phyloP scores from a whole-genome alignment of 768 basidiomycete species.

The Trametes cubensis region DNA sequence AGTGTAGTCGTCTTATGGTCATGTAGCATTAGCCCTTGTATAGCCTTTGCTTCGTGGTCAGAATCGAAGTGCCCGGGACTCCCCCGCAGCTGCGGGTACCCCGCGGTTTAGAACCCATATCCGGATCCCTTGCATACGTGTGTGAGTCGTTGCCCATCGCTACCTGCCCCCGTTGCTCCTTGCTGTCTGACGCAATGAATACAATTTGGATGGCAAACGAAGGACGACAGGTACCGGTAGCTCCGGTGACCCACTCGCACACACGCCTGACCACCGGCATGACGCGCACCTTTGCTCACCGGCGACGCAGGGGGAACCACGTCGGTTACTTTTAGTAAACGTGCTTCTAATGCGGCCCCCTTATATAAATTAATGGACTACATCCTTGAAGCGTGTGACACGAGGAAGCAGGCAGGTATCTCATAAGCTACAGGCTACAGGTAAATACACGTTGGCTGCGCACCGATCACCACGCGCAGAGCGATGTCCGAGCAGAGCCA shows the following conservation, averaged over 20 bases:
- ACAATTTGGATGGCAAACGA: too few relatives aligned
- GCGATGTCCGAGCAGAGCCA: neutral
- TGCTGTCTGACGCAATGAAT: too few relatives aligned
- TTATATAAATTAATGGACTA: too few relatives aligned
- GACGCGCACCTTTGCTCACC: too few relatives aligned
- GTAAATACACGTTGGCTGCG: constrained; percentile 7
- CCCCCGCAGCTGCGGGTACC: constrained; percentile 1
- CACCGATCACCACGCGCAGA: constrained; percentile 1
- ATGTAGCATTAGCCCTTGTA: constrained; percentile 19
- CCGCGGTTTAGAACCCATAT: neutral
- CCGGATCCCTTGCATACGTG: neutral
- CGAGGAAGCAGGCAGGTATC: neutral
- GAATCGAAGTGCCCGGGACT: constrained; percentile 8
- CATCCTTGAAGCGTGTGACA: constrained; percentile 6
- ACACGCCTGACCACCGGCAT: too few relatives aligned
- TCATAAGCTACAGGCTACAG: neutral
- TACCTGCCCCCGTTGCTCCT: too few relatives aligned
- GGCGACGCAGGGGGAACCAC: too few relatives aligned
- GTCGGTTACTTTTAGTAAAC: too few relatives aligned
- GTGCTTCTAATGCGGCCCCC: too few relatives aligned
- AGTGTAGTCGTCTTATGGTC: constrained; percentile 6
- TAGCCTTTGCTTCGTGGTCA: constrained; percentile 10
- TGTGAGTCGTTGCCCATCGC: neutral
- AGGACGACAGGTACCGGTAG: too few relatives aligned
- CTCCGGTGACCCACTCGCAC: too few relatives aligned